These are phyloP conservation scores for Effrenium voratum DNA, from an alignment of 73 alveolate genomes.

Conservation along the genomic window DNA sequence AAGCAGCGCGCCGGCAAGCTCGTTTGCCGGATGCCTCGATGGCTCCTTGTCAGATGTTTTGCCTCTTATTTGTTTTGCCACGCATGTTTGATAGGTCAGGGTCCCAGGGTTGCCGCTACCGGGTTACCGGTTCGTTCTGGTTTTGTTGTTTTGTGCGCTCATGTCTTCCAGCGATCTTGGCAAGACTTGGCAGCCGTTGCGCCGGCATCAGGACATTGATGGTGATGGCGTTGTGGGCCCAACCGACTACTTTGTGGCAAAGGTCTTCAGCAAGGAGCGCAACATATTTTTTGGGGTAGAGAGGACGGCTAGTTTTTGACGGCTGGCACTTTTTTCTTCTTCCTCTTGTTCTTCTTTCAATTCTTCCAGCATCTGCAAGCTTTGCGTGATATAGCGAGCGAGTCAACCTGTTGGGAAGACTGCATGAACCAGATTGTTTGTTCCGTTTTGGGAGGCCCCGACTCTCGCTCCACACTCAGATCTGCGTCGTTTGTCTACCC, in stretches of 20 bases:
- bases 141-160: background rate
- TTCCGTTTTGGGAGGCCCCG: too few relatives aligned
- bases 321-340: background rate
- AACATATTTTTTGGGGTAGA: background rate
- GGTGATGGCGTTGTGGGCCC: constrained; percentile 93
- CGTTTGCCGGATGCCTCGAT: constrained; percentile 51
- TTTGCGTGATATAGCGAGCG: too few relatives aligned
- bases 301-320: background rate
- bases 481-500: too few relatives aligned
- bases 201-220: constrained; percentile 86
- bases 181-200: background rate
- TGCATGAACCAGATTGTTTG: too few relatives aligned
- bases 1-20: constrained; percentile 17
- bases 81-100: too few relatives aligned
- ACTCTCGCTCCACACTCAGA: too few relatives aligned
- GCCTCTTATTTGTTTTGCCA: background rate
- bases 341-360: background rate
- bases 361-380: too few relatives aligned
- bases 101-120: too few relatives aligned
- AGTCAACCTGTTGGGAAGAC: too few relatives aligned
- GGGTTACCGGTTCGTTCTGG: too few relatives aligned
- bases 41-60: background rate
- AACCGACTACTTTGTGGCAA: constrained; percentile 82
- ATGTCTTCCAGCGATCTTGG: background rate
- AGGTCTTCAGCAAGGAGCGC: constrained; percentile 63